These are phyloP conservation scores for Sarcocystis neurona DNA, from an alignment of 169 alveolate species.

Conservation along the genomic window DNA sequence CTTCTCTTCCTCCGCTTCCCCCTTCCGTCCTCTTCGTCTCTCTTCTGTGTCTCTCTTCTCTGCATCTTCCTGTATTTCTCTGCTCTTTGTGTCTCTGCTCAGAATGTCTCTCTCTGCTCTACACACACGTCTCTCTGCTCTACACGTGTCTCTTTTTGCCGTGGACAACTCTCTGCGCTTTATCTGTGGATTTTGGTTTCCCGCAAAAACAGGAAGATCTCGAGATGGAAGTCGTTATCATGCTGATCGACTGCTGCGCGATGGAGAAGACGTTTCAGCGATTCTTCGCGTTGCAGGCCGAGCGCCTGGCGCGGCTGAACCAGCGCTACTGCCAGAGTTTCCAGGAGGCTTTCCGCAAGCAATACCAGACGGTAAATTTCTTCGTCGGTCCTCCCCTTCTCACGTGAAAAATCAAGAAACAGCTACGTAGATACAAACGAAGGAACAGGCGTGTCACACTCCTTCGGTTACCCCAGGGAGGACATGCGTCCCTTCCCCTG, in stretches of 20 bases:
- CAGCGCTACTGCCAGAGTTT: conserved; percentile 91
- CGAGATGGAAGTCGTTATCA: conserved; percentile 89
- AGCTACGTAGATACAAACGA: too few species aligned
- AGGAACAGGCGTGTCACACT: too few species aligned
- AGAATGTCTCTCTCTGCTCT: background rate
- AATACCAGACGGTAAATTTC: conserved; percentile 73
- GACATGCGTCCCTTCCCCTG: too few species aligned
- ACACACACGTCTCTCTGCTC: background rate
- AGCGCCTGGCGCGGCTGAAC: conserved; percentile 92
- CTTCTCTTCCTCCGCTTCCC: too few species aligned
- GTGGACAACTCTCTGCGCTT: background rate
- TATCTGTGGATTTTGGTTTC: background rate
- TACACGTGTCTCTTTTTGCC: background rate
- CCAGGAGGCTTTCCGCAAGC: conserved; percentile 83
- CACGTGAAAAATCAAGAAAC: too few species aligned
- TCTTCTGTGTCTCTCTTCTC: too few species aligned
- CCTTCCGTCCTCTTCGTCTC: too few species aligned
- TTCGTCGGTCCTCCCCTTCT: background rate
- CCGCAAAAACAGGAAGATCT: conserved; percentile 25
- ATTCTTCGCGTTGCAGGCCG: conserved; percentile 82
- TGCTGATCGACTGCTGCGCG: conserved; percentile 98
- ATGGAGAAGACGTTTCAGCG: conserved; percentile 97
- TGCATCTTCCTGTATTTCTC: too few species aligned
- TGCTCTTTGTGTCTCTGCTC: too few species aligned
- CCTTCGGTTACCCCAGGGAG: too few species aligned